Base-by-base conservation (phyloP, 257 asterid species). In the Solanum arcanum region DNA sequence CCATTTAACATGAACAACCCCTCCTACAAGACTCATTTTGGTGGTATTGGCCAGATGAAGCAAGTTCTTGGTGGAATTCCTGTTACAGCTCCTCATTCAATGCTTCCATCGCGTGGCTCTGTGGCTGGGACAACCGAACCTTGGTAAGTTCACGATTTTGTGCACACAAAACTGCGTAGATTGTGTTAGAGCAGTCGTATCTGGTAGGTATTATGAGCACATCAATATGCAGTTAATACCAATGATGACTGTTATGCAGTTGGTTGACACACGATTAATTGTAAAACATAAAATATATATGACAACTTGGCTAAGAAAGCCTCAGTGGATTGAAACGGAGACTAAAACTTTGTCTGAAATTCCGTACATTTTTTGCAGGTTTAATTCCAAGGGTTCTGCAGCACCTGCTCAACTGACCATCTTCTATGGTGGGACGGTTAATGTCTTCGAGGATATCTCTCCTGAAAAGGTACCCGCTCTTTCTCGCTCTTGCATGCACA, bases 361-460 rank as follows among this genome's bases (percentile, higher is more conserved):
- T 27, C 29, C 81, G 39, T 77, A 82, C 76, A 18, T 83, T 64
- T 73, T 83, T 59, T 62, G 74, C 83, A 95, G 96, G 95, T 87
- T 84, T 87, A 87, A 60, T 88, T 86, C 92, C 42, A 92, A 90
- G 89, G 86, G 92, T 44, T 66, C 94, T 13, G 85, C 66, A 44
- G 87, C 31, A 87, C 89, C 94, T 88, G 76, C 95, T 86, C 98
- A 93, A 84, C 78, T 96, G 92, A 96, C 98, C 88, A 95, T 95
- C 42, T 95, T 95, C 90, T 95, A 94, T 74, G 95, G 90, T 44
- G 99, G 99, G 69, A 88, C 91, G 2, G 97, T 95, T 88, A 89
- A 89, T 74, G 97, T 96, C 86, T 96, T 91, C 46, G 94, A 94
- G 83, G 93, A 92, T 91, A 91, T 94, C 92, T 90, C 95, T 37